A percentile compares a stretch with the other conserved stretches of the same genome.
phyloP scores from a whole-genome alignment of 2,329 filamentous ascomycete species.

The Pyricularia sp. region DNA sequence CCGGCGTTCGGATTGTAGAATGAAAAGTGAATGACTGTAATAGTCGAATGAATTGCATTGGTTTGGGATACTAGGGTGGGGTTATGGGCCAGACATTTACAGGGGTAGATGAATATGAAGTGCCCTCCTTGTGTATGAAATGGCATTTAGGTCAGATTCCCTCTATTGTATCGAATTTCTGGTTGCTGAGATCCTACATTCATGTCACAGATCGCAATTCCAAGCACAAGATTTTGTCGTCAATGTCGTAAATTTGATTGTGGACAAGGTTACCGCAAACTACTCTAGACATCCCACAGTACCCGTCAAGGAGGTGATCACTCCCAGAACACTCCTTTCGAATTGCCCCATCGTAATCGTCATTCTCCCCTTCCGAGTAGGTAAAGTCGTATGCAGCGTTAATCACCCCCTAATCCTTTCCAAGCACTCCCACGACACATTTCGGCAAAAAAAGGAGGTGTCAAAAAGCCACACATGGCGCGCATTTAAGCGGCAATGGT shows the following conservation, averaged over 20 bases:
- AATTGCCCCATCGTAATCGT: not conserved
- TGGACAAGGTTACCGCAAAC: not conserved
- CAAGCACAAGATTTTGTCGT: not conserved
- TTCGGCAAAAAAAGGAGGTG: not conserved
- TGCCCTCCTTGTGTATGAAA: not conserved
- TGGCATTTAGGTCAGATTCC: not conserved
- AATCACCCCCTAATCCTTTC: not conserved
- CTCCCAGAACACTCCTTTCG: not conserved
- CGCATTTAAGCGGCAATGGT: conserved; percentile 4
- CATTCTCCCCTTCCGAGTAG: not conserved
- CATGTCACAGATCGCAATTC: not conserved
- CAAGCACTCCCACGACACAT: not conserved
- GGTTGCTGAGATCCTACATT: not conserved
- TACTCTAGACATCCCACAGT: not conserved
- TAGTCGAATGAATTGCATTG: not conserved
- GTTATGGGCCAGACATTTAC: not conserved
- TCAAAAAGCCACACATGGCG: not conserved
- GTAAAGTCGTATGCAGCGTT: not conserved
- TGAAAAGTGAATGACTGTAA: not conserved
- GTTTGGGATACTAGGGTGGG: not conserved
- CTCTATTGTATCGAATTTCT: not conserved
- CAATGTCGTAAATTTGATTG: not conserved
- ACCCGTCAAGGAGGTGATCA: not conserved
- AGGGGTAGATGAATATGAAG: not conserved
- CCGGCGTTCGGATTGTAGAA: not conserved